A percentile compares a stretch with the other conserved stretches of the same genome.
These are phyloP conservation scores for Lodderomyces parapsilosis DNA, from an alignment of 1,139 yeast species.

Conservation along the genomic window DNA sequence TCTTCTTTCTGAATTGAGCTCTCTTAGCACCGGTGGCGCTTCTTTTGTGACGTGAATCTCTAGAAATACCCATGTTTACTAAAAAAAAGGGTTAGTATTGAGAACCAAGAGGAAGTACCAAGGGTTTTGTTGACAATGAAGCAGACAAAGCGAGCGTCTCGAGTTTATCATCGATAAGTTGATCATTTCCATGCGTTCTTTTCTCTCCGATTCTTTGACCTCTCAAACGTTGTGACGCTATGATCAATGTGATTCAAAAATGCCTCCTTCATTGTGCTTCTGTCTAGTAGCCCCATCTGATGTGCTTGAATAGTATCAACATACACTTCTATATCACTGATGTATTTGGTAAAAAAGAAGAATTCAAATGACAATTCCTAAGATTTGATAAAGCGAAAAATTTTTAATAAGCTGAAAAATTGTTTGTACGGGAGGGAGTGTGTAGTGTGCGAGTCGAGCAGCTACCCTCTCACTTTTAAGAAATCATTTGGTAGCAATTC, in stretches of 20 bases:
- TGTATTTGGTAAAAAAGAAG: conserved; percentile 12
- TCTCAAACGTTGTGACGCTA: no score
- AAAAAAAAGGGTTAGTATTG: conserved; percentile 27
- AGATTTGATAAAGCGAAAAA: conserved; percentile 10
- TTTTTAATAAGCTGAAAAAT: conserved; percentile 11
- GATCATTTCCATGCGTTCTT: no score
- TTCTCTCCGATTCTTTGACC: no score
- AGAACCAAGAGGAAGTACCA: no score
- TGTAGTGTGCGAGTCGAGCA: no score
- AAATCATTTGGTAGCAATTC: conserved; percentile 1
- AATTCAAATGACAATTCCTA: conserved; percentile 9
- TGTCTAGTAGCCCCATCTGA: background rate
- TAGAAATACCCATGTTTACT: conserved; percentile 93
- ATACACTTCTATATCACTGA: conserved; percentile 17
- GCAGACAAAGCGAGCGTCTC: no score
- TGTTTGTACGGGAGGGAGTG: conserved; percentile 1
- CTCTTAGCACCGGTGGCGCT: conserved; percentile 99
- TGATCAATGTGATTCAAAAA: background rate
- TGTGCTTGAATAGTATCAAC: conserved; percentile 5
- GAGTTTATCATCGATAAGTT: no score
- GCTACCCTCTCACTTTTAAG: background rate
- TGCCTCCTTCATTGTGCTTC: background rate
- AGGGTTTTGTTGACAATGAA: background rate
- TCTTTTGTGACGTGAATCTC: conserved; percentile 99
- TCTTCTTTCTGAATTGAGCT: conserved; percentile 99